Evolutionary conservation across 768 basidiomycete species (phyloP).

Genomic region (Thelephora aurantiotincta): DNA sequence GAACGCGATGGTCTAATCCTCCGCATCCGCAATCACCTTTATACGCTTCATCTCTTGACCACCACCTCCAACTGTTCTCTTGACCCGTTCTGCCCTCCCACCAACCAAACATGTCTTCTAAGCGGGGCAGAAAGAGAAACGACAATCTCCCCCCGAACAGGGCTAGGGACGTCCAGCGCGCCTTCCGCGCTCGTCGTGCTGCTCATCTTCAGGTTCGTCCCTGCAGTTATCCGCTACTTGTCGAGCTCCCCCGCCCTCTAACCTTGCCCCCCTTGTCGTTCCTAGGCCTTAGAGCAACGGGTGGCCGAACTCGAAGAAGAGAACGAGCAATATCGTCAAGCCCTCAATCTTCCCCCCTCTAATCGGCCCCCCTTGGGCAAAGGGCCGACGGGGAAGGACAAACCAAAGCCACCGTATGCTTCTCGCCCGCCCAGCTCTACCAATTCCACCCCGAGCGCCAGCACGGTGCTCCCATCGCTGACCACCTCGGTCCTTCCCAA

Average conservation of each 20-base stretch:
- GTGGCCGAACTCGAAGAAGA: constrained; percentile 78
- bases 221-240: constrained; percentile 10
- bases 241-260: constrained; percentile 12
- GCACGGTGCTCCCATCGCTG: constrained; percentile 9
- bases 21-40: constrained; percentile 15
- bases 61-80: constrained; percentile 20
- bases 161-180: constrained; percentile 79
- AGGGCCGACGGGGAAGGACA: constrained; percentile 82
- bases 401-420: constrained; percentile 27
- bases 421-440: constrained; percentile 3
- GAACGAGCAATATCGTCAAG: constrained; percentile 58
- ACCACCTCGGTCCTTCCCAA: constrained; percentile 3
- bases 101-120: constrained; percentile 51
- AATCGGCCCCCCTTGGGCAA: constrained; percentile 61
- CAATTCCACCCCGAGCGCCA: constrained; percentile 2
- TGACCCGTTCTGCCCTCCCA: constrained; percentile 19
- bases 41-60: constrained; percentile 21
- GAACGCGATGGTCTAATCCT: constrained; percentile 12
- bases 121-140: constrained; percentile 76
- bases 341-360: constrained; percentile 61
- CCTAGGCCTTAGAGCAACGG: constrained; percentile 66
- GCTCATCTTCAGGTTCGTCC: constrained; percentile 65
- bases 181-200: constrained; percentile 79
- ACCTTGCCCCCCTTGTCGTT: constrained; percentile 13
- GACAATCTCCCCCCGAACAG: constrained; percentile 70